phyloP scores from a whole-genome alignment of 306 rosid species.

The Vigna angularis region DNA sequence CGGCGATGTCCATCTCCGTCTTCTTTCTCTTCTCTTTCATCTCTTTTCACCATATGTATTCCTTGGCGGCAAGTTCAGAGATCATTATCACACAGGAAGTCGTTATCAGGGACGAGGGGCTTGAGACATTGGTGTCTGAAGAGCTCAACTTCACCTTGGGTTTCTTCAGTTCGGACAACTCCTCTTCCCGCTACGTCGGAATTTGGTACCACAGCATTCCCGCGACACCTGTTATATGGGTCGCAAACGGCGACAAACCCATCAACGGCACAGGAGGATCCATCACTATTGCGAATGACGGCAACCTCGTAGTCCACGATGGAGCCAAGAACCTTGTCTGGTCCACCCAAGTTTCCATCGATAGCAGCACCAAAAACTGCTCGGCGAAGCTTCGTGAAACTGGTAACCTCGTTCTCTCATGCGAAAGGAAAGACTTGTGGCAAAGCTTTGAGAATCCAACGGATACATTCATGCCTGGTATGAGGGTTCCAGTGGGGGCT shows the following conservation, averaged over 20 bases:
- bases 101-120: slow-evolving; percentile 52
- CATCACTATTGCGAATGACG: slow-evolving; percentile 51
- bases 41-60: slow-evolving; percentile 37
- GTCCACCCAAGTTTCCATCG: slow-evolving; percentile 53
- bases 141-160: slow-evolving; percentile 59
- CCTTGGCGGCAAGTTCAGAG: slow-evolving; percentile 48
- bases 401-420: slow-evolving; percentile 62
- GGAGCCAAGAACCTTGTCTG: slow-evolving; percentile 50
- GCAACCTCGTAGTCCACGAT: slow-evolving; percentile 58
- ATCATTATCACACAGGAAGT: slow-evolving; percentile 41
- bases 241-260: slow-evolving; percentile 73
- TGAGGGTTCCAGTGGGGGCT: slow-evolving; percentile 53
- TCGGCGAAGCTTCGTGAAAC: slow-evolving; percentile 46
- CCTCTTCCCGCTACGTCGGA: slow-evolving; percentile 67
- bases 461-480: slow-evolving; percentile 75
- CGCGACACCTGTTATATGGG: slow-evolving; percentile 53
- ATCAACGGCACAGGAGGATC: slow-evolving; percentile 53
- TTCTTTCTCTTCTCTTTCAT: slow-evolving; percentile 35
- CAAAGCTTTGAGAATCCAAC: slow-evolving; percentile 68
- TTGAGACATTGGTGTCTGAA: slow-evolving; percentile 49
- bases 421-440: slow-evolving; percentile 46
- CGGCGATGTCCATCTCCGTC: neutral
- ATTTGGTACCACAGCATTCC: slow-evolving; percentile 66
- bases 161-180: slow-evolving; percentile 58
- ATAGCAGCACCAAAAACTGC: neutral